A percentile compares a stretch with the other conserved stretches of the same genome.
phyloP scores from a whole-genome alignment of 768 basidiomycete genomes.

The Collybiopsis confluens region DNA sequence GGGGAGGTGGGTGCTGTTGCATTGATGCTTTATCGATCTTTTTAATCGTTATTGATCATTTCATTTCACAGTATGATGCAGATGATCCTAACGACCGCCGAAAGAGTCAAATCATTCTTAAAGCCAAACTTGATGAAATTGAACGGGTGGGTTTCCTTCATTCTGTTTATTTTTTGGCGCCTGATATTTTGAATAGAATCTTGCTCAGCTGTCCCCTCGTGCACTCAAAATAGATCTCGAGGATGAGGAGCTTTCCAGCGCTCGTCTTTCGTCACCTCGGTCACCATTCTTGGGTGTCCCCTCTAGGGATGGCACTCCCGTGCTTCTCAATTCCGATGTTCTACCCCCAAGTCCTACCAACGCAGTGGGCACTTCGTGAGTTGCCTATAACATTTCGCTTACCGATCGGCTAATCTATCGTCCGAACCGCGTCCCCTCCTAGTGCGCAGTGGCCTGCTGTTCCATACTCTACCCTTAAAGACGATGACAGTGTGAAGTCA shows the following conservation, averaged over 20 bases:
- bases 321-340: constrained; percentile 22
- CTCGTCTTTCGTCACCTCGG: constrained; percentile 26
- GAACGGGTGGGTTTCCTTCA: constrained; percentile 48
- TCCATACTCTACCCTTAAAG: constrained; percentile 33
- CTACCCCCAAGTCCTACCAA: constrained; percentile 30
- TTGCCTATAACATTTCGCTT: neutral
- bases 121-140: constrained; percentile 73
- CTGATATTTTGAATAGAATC: constrained; percentile 37
- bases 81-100: constrained; percentile 71
- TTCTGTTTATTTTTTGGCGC: neutral
- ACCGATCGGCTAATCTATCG: constrained; percentile 9
- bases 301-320: neutral
- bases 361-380: constrained; percentile 6
- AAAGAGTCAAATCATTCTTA: constrained; percentile 72
- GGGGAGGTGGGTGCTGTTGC: constrained; percentile 42
- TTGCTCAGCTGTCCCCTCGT: constrained; percentile 66
- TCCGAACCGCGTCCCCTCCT: constrained; percentile 11
- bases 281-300: constrained; percentile 17
- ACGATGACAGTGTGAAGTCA: constrained; percentile 9
- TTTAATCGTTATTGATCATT: constrained; percentile 1
- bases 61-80: constrained; percentile 50
- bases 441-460: constrained; percentile 39
- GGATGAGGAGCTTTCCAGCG: constrained; percentile 26
- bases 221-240: constrained; percentile 37
- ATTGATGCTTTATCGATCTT: constrained; percentile 11